These are phyloP conservation scores for Podospora comata DNA, from an alignment of 495 filamentous ascomycete genomes.

Conservation along the genomic window DNA sequence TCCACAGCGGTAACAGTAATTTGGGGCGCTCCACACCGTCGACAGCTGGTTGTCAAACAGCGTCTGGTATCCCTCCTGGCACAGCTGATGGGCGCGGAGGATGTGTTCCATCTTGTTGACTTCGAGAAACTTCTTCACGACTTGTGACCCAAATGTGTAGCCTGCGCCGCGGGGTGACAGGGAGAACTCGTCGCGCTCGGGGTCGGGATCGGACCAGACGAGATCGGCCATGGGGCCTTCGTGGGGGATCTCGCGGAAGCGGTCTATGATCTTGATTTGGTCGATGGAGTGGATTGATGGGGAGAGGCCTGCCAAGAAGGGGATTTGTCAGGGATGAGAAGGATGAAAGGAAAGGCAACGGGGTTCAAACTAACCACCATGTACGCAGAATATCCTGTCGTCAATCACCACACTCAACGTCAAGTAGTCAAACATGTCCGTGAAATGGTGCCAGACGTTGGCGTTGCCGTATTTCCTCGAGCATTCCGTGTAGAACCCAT, in stretches of 20 bases:
- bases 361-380: slow-evolving; percentile 61
- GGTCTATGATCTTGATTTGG: slow-evolving; percentile 99
- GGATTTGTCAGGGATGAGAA: slow-evolving; percentile 3
- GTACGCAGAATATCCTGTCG: slow-evolving; percentile 97
- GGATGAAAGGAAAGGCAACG: neutral
- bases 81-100: slow-evolving; percentile 91
- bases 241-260: slow-evolving; percentile 96
- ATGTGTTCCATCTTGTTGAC: slow-evolving; percentile 98
- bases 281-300: slow-evolving; percentile 97
- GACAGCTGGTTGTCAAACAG: slow-evolving; percentile 90
- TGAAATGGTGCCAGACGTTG: slow-evolving; percentile 99
- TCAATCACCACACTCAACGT: slow-evolving; percentile 96
- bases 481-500: slow-evolving; percentile 98
- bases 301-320: slow-evolving; percentile 59
- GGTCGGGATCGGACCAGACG: slow-evolving; percentile 96
- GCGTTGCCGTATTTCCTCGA: slow-evolving; percentile 96
- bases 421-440: slow-evolving; percentile 99
- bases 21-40: slow-evolving; percentile 96
- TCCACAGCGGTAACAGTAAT: slow-evolving; percentile 95
- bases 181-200: slow-evolving; percentile 93
- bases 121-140: slow-evolving; percentile 95
- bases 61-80: slow-evolving; percentile 94
- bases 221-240: slow-evolving; percentile 99
- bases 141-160: slow-evolving; percentile 95
- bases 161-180: slow-evolving; percentile 90